Evolutionary conservation across 495 filamentous ascomycete genomes (phyloP).

Genomic region (Sordaria brevicollis): DNA sequence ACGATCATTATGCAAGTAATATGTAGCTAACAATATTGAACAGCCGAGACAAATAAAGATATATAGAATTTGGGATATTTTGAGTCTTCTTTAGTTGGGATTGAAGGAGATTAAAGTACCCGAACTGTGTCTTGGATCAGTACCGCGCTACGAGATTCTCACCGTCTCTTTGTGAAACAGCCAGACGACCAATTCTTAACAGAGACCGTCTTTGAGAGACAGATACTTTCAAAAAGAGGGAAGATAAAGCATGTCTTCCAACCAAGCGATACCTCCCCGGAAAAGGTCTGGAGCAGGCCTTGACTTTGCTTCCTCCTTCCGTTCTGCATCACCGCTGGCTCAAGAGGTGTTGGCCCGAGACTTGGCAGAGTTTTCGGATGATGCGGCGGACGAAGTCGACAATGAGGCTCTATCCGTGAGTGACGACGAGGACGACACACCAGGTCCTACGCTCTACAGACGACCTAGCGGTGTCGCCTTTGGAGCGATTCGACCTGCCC

Average conservation of each 20-base stretch:
- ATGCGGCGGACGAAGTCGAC: constrained; percentile 39
- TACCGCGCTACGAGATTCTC: neutral
- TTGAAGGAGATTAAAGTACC: neutral
- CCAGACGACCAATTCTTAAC: neutral
- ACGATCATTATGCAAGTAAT: neutral
- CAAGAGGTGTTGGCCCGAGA: constrained; percentile 62
- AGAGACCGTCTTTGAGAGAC: neutral
- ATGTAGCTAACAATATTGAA: neutral
- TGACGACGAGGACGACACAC: constrained; percentile 28
- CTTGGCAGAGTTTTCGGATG: constrained; percentile 47
- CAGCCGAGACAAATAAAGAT: neutral
- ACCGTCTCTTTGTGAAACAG: neutral
- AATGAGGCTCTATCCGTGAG: constrained; percentile 13
- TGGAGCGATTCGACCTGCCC: constrained; percentile 39
- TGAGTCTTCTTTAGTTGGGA: neutral
- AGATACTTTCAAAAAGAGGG: neutral
- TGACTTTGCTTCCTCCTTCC: constrained; percentile 30
- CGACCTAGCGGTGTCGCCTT: constrained; percentile 57
- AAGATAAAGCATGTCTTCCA: neutral
- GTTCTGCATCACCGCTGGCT: constrained; percentile 52
- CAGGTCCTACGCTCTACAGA: constrained; percentile 61
- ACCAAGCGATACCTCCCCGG: neutral
- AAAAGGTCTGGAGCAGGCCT: neutral
- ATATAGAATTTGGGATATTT: neutral
- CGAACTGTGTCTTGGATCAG: neutral